Evolutionary conservation across 2,329 filamentous ascomycete genomes (phyloP).

Genomic region (Tolypocladium pustulatum): DNA sequence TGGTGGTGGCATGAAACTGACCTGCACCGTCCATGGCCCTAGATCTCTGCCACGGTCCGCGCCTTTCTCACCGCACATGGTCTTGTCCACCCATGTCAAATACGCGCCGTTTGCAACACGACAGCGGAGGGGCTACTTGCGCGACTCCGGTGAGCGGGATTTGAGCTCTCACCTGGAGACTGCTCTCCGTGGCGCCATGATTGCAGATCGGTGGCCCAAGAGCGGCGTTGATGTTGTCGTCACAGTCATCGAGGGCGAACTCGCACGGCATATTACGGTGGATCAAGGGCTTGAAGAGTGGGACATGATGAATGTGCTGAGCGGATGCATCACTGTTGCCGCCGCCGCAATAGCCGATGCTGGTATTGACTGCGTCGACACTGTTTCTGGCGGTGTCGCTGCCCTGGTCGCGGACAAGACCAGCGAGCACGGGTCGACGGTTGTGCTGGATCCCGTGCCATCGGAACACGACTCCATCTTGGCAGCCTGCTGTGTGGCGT

Average conservation of each 20-base stretch:
- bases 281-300: constrained; percentile 54
- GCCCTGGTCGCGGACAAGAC: constrained; percentile 49
- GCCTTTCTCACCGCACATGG: constrained; percentile 84
- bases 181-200: constrained; percentile 77
- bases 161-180: constrained; percentile 86
- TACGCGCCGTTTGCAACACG: constrained; percentile 90
- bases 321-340: constrained; percentile 86
- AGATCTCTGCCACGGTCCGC: constrained; percentile 81
- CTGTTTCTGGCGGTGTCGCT: constrained; percentile 80
- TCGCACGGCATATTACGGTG: constrained; percentile 49
- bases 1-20: constrained; percentile 72
- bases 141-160: constrained; percentile 79
- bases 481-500: constrained; percentile 83
- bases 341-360: constrained; percentile 90
- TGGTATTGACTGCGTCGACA: constrained; percentile 89
- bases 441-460: constrained; percentile 73
- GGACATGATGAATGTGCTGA: constrained; percentile 85
- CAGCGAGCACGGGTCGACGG: constrained; percentile 23
- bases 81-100: constrained; percentile 88
- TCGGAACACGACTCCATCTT: constrained; percentile 68
- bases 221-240: constrained; percentile 92
- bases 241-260: constrained; percentile 86
- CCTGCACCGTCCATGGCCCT: constrained; percentile 87
- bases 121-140: constrained; percentile 71
- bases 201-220: constrained; percentile 96